Base-by-base conservation (phyloP, 73 alveolate genomes). In the Paramecium octaurelia region DNA sequence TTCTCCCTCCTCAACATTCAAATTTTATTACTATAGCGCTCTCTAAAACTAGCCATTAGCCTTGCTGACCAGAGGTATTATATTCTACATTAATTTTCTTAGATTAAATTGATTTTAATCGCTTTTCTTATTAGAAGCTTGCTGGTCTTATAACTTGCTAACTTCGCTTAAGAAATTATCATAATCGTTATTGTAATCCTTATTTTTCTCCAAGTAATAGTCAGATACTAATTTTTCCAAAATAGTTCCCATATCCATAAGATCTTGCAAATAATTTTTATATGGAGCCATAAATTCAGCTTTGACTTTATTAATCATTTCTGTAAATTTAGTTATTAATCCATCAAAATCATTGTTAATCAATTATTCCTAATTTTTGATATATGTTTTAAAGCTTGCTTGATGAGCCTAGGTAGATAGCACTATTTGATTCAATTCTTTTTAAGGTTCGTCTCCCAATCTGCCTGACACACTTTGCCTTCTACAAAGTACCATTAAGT, bases 401-500 rank as follows among this genome's bases (percentile, higher is more conserved):
- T 75, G 21, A 75, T 75, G 88, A 75, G 88, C 60, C 18, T 35
- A n/a, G 8, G 88, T 75, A 2, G 58, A 75, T 8, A 75, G 60
- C 18, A 75, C 88, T 29, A 75, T 35, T 75, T 75, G 10, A 75
- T 75, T 75, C 9, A 75, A 38, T 29, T 75, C 88, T 75, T 42
- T 75, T 75, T 75, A 75, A 38, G 88, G 88, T 10, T 75, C 88
- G 40, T 75, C 88, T 35, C 88, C 88, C 59, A 75, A 38, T 75
- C 88, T 75, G 14, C 88, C 88, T 29, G 68, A 38, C 3, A 75
- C 88, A 75, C 88, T 75, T 75, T 75, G 38, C 29, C 88, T 29
- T 75, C 88, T 75, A 42, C 88, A 75, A 9, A 75, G 46, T 11
- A 38, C 5, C 88, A 75, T 75, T 75, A 75, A 18, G 27, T 75